phyloP scores from a whole-genome alignment of 305 asterid species.

The Solanum hybrid region DNA sequence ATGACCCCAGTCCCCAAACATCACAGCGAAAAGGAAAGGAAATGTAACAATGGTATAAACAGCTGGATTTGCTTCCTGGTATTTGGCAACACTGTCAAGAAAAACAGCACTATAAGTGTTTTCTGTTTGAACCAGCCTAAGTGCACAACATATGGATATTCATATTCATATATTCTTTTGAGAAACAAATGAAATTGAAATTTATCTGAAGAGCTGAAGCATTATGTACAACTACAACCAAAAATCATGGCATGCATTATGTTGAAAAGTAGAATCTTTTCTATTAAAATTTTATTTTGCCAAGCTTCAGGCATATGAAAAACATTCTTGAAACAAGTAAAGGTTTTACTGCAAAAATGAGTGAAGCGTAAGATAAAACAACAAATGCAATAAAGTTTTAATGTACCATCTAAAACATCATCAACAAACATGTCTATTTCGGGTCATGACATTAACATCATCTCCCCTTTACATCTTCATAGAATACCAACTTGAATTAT shows the following conservation, averaged over 20 bases:
- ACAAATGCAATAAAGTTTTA: neutral
- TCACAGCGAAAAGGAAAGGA: slow-evolving; percentile 98
- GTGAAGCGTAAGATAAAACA: neutral
- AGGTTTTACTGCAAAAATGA: neutral
- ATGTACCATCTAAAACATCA: neutral
- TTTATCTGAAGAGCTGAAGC: neutral
- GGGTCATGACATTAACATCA: neutral
- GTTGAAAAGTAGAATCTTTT: neutral
- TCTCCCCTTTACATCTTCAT: neutral
- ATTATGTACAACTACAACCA: neutral
- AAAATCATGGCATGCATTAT: neutral
- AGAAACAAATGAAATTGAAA: neutral
- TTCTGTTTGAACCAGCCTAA: neutral
- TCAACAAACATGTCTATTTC: neutral
- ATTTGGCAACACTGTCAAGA: slow-evolving; percentile 73
- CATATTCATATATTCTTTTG: neutral
- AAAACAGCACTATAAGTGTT: neutral
- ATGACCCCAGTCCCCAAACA: slow-evolving; percentile 99
- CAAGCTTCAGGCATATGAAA: neutral
- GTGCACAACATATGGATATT: neutral
- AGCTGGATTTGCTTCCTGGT: slow-evolving; percentile 97
- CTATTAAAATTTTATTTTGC: neutral
- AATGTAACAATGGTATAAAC: slow-evolving; percentile 82
- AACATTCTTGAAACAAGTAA: neutral
- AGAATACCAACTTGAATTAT: neutral